These are phyloP conservation scores for Citrus sp. DNA, from an alignment of 345 rosid species.

Conservation along the genomic window DNA sequence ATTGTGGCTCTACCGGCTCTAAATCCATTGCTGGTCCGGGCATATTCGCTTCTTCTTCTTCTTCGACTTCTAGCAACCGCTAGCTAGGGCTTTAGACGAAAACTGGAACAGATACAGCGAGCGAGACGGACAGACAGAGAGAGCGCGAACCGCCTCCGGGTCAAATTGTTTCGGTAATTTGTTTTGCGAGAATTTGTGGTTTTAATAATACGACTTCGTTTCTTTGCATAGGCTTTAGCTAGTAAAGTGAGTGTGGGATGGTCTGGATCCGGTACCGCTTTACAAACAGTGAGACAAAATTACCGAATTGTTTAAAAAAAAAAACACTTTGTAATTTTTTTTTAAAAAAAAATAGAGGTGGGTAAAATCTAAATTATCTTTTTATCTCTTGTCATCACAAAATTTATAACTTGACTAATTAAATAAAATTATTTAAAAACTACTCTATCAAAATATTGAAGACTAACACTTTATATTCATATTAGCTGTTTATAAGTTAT, in stretches of 20 bases:
- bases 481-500: too few relatives aligned
- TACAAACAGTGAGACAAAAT: background rate
- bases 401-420: too few relatives aligned
- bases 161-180: background rate
- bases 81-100: background rate
- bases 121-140: too few relatives aligned
- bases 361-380: too few relatives aligned
- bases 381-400: too few relatives aligned
- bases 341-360: too few relatives aligned
- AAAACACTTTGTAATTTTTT: too few relatives aligned
- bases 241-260: background rate
- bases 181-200: background rate
- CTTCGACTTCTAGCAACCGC: background rate
- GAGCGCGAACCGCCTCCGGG: background rate
- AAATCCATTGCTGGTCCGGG: conserved; percentile 52
- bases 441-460: too few relatives aligned
- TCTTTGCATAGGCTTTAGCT: too few relatives aligned
- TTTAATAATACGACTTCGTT: background rate
- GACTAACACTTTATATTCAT: too few relatives aligned
- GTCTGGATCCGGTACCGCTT: background rate
- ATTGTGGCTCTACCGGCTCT: conserved; percentile 90
- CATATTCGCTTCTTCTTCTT: conserved; percentile 20
- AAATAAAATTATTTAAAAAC: too few relatives aligned
- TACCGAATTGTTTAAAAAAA: too few relatives aligned
- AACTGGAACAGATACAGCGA: background rate